Conservation (phyloP, 805 yeast genomes). For the Saturnispora bothae region DNA sequence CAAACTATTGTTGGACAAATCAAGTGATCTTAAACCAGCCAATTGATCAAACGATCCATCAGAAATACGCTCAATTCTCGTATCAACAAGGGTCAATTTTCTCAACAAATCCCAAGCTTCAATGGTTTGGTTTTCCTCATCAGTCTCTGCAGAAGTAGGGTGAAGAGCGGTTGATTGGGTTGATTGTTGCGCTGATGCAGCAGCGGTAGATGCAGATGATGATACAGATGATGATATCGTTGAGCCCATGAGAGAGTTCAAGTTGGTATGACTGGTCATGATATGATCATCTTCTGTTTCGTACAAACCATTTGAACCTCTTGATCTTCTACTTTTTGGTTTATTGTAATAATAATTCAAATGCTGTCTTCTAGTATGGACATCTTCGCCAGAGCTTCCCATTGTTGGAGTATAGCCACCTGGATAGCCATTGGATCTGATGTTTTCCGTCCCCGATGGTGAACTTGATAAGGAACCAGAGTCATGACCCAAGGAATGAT, state of each 20-base stretch:
- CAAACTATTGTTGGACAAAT: slow-evolving; percentile 44
- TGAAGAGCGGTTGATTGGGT: no score
- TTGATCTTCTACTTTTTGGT: slow-evolving; percentile 12
- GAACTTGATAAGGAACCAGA: slow-evolving; percentile 9
- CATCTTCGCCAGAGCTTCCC: slow-evolving; percentile 3
- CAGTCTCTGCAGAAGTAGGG: no score
- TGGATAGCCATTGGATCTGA: no score
- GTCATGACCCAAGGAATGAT: slow-evolving; percentile 4
- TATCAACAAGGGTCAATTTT: slow-evolving; percentile 33
- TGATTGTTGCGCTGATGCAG: no score
- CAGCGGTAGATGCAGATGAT: no score
- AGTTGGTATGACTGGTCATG: no score
- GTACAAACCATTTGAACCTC: slow-evolving; percentile 6
- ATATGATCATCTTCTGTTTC: background rate
- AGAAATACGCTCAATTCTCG: slow-evolving; percentile 26
- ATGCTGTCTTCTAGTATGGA: background rate
- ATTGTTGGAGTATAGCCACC: no score
- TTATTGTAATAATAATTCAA: slow-evolving; percentile 13
- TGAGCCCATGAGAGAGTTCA: no score
- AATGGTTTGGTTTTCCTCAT: no score
- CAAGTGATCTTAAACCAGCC: slow-evolving; percentile 32
- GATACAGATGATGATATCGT: no score
- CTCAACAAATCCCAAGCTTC: slow-evolving; percentile 32
- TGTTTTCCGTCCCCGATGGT: no score
- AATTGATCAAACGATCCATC: slow-evolving; percentile 24